phyloP scores from a whole-genome alignment of 441 rosid species.

The Populus hybrid region DNA sequence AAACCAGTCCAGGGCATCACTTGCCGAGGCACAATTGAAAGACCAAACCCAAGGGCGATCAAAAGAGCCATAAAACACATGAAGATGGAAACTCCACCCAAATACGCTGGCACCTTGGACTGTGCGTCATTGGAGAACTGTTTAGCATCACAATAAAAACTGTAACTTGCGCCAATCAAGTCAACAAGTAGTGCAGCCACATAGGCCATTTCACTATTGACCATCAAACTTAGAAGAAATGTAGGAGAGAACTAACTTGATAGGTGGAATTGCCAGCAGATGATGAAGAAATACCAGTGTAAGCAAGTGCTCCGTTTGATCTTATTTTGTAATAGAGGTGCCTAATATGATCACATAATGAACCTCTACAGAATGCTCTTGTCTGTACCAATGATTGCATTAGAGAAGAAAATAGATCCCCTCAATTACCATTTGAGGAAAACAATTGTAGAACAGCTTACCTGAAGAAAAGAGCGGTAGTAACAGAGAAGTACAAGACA shows the following conservation, averaged over 20 bases:
- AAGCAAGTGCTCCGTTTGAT: constrained; percentile 49
- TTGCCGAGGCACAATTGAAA: constrained; percentile 79
- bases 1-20: constrained; percentile 98
- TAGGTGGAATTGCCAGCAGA: constrained; percentile 47
- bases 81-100: constrained; percentile 63
- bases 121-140: constrained; percentile 49
- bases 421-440: constrained; percentile 5
- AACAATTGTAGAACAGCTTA: constrained; percentile 24
- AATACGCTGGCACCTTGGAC: constrained; percentile 63
- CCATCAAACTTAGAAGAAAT: constrained; percentile 1
- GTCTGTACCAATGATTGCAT: constrained; percentile 43
- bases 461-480: constrained; percentile 62
- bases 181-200: neutral
- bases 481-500: constrained; percentile 56
- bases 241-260: constrained; percentile 46
- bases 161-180: constrained; percentile 3
- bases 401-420: constrained; percentile 8
- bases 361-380: constrained; percentile 54
- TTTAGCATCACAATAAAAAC: constrained; percentile 21
- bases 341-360: constrained; percentile 63
- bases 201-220: neutral
- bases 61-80: constrained; percentile 49
- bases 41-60: constrained; percentile 57
- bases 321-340: constrained; percentile 60
- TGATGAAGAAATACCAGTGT: constrained; percentile 58